Base-by-base conservation (phyloP, 2,329 filamentous ascomycete species). In the Fusarium sp. region DNA sequence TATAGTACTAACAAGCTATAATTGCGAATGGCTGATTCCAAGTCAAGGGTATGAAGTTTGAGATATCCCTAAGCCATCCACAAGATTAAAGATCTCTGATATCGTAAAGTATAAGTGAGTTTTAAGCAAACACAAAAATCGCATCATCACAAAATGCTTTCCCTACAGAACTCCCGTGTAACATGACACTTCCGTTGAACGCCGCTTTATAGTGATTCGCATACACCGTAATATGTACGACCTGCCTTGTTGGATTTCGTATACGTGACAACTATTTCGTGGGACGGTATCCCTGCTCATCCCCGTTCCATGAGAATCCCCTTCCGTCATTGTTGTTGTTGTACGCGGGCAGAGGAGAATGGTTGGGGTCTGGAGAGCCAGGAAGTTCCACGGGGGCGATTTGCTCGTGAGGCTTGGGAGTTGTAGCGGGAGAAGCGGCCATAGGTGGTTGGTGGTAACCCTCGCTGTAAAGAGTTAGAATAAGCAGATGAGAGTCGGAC, bases 301-400 rank as follows among this genome's bases (percentile, higher is more conserved):
- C 74, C 12, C 77, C 76, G 14, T 73, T 65, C 80, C 81, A 84
- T 15, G 81, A 84, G 44, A 81, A 60, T 55, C 70, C 72, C 66
- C 72, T 55, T 41, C 36, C 36, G 28, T 69, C 52, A 18, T 69
- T 70, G 44, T 73, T 67, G 45, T 59, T 67, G 45, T 68, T 73
- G 50, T 83, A 84, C 34, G 66, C 70, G 4, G 84, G 84, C n/a
- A 82, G 74, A 20, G 81, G 80, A 26, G 81, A 82, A 47, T 79
- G 78, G 3, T 76, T 79, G 3, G 78, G 80, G 9, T 80, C 78
- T 3, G 66, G 56, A 13, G 78, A 80, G 3, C 78, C 71, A 8
- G 84, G 81, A 5, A 86, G 74, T 68, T 85, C 84, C 2, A 79
- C 81, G 1, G 77, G 77, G 6, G 77, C 61, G 18, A 55, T 15